These are phyloP conservation scores for Colletotrichum endophyticum DNA, from an alignment of 2,329 filamentous ascomycete genomes.

Conservation along the genomic window DNA sequence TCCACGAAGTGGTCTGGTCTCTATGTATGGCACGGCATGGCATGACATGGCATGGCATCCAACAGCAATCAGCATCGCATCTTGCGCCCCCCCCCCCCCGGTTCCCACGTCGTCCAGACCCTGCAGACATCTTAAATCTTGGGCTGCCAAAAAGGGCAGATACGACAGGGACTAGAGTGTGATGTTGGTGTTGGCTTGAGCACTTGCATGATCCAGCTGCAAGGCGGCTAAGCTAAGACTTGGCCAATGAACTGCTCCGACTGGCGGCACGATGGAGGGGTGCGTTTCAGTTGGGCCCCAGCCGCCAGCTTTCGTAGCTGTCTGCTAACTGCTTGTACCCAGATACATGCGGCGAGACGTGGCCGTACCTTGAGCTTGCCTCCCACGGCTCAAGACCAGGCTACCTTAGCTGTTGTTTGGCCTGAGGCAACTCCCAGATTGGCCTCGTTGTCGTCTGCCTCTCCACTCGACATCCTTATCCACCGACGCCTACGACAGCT, in stretches of 20 bases:
- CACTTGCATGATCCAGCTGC: conserved; percentile 24
- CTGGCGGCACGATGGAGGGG: conserved; percentile 7
- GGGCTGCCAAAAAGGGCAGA: conserved; percentile 10
- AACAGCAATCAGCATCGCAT: conserved; percentile 2
- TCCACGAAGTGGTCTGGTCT: neutral
- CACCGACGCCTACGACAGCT: neutral
- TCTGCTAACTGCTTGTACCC: neutral
- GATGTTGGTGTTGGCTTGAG: conserved; percentile 19
- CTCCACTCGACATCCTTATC: neutral
- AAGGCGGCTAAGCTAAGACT: conserved; percentile 25
- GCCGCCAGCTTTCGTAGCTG: neutral
- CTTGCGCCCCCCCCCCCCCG: neutral
- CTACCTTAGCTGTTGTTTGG: neutral
- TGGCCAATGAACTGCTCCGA: conserved; percentile 3
- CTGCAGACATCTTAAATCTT: conserved; percentile 22
- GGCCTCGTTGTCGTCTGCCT: neutral
- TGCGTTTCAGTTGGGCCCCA: conserved; percentile 12
- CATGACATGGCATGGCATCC: neutral
- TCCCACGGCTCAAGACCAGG: neutral
- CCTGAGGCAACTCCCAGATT: neutral
- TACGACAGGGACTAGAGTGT: conserved; percentile 14
- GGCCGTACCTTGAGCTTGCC: neutral
- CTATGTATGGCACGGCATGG: neutral
- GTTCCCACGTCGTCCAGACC: conserved; percentile 18
- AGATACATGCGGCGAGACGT: neutral